Evolutionary conservation across 441 rosid genomes (phyloP).

Genomic region (Populus hybrid): DNA sequence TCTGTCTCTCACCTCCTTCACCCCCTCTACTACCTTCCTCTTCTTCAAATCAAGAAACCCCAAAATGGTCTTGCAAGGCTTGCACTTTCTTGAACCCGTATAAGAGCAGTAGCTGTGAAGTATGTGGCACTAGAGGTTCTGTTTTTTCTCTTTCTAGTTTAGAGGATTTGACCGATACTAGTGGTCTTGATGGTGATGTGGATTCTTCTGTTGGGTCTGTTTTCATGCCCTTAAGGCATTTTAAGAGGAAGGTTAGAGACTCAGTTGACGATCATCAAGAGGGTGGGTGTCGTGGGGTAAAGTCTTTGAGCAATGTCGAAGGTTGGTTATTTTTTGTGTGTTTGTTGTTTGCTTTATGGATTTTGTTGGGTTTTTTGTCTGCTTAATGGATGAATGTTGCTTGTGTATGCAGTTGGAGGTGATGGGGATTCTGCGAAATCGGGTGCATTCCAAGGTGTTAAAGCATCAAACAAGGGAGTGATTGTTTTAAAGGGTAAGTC

Average conservation of each 20-base stretch:
- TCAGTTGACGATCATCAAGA: conserved; percentile 20
- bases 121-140: conserved; percentile 60
- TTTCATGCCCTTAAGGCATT: conserved; percentile 69
- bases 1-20: conserved; percentile 54
- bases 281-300: conserved; percentile 15
- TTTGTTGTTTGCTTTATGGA: not conserved
- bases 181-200: conserved; percentile 30
- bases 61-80: conserved; percentile 84
- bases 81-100: conserved; percentile 86
- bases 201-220: conserved; percentile 79
- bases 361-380: not conserved
- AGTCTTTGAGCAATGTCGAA: conserved; percentile 6
- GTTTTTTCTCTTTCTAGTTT: conserved; percentile 42
- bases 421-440: conserved; percentile 21
- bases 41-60: conserved; percentile 19
- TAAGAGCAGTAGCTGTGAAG: conserved; percentile 57
- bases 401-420: conserved; percentile 10
- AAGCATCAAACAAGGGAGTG: conserved; percentile 35
- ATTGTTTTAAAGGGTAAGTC: conserved; percentile 40
- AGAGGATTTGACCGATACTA: conserved; percentile 48
- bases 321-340: conserved; percentile 6
- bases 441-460: conserved; percentile 31
- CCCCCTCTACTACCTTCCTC: conserved; percentile 33
- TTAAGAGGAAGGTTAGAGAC: conserved; percentile 58
- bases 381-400: not conserved